Conservation (phyloP, 305 asterid genomes). For the Stenogyne calaminthoides region DNA sequence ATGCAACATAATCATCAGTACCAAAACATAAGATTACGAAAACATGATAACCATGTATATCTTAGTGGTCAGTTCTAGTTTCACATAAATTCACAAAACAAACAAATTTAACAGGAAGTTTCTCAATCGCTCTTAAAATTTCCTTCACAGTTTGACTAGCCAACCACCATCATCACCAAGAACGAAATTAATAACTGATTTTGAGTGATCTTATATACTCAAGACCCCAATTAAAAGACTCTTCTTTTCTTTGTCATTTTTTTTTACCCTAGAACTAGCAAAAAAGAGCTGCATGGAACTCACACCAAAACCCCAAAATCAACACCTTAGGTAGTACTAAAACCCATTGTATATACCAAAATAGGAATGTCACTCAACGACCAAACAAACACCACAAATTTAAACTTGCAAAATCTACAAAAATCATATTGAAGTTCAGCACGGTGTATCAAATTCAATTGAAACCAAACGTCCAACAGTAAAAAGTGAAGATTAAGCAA, state of each 20-base stretch:
- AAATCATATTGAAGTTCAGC: slow-evolving; percentile 7
- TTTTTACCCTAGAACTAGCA: neutral
- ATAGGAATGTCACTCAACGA: neutral
- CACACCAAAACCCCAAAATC: neutral
- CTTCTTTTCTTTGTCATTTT: too few relatives aligned
- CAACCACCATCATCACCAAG: neutral
- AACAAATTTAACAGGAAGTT: neutral
- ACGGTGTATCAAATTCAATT: slow-evolving; percentile 1
- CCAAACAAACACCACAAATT: slow-evolving; percentile 16
- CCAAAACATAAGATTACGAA: neutral
- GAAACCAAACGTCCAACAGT: neutral
- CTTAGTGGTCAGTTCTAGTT: neutral
- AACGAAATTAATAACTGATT: slow-evolving; percentile 1
- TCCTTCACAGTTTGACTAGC: neutral
- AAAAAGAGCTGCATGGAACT: neutral
- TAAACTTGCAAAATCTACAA: neutral
- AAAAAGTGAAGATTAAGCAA: neutral
- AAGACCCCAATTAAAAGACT: neutral
- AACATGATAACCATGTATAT: neutral
- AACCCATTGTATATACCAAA: neutral
- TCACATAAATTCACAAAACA: neutral
- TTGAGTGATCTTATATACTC: neutral
- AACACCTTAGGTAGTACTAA: neutral
- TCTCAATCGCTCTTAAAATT: neutral
- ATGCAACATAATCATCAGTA: neutral